Percentiles rank a stretch among this genome's conserved stretches.
phyloP scores from a whole-genome alignment of 108 stramenopile genomes.

The Nannochloropsis gaditana region DNA sequence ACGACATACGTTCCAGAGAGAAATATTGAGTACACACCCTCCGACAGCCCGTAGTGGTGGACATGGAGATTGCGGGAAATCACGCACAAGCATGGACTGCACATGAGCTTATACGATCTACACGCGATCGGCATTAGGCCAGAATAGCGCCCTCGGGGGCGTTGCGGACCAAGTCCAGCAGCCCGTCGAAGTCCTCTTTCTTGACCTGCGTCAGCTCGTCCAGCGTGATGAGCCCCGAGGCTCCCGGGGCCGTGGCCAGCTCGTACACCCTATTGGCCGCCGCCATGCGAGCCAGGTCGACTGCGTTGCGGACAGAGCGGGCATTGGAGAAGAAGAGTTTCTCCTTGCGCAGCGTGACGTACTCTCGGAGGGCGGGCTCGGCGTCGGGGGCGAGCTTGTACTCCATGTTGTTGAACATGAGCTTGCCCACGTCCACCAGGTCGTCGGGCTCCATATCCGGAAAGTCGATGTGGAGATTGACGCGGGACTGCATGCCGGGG shows the following conservation, averaged over 20 bases:
- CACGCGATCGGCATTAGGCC: not conserved
- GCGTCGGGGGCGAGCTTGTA: conserved; percentile 71
- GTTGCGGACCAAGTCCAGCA: not conserved
- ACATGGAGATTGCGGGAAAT: no score
- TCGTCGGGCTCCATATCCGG: conserved; percentile 92
- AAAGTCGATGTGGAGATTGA: conserved; percentile 98
- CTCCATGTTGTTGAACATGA: conserved; percentile 84
- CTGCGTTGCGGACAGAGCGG: conserved; percentile 94
- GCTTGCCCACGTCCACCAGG: conserved; percentile 78
- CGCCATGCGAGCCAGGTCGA: conserved; percentile 92
- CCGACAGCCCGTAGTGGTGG: no score
- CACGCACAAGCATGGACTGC: no score
- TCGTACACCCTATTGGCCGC: not conserved
- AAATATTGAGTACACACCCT: no score
- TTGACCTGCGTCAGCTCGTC: conserved; percentile 1
- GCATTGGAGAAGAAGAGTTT: conserved; percentile 97
- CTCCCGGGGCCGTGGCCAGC: not conserved
- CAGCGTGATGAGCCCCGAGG: not conserved
- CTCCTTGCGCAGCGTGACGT: conserved; percentile 84
- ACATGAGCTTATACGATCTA: no score
- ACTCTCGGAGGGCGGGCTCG: conserved; percentile 70
- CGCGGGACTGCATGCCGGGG: conserved; percentile 94
- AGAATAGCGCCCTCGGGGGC: not conserved
- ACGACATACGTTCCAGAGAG: no score
- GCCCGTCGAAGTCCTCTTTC: not conserved